Percentiles rank a stretch among this genome's conserved stretches.
phyloP scores from a whole-genome alignment of 1,139 yeast species.

The Geotrichum europaeum region DNA sequence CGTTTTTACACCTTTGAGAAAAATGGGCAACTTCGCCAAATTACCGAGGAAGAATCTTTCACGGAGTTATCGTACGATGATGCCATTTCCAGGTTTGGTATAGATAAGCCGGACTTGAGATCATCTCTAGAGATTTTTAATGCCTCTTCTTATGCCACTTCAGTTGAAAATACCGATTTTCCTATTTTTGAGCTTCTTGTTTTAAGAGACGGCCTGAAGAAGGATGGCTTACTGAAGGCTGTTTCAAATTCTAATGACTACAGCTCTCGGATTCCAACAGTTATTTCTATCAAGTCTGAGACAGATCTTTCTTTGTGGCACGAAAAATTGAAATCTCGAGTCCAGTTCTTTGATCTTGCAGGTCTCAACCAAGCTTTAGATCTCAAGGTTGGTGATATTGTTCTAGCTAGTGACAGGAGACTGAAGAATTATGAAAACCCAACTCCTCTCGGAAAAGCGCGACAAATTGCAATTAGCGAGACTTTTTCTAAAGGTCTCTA shows the following conservation, averaged over 20 bases:
- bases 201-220: conserved; percentile 45
- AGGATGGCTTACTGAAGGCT: conserved; percentile 35
- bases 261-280: conserved; percentile 53
- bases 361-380: conserved; percentile 17
- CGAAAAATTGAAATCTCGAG: conserved; percentile 11
- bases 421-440: conserved; percentile 77
- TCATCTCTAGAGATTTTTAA: conserved; percentile 44
- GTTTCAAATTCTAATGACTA: conserved; percentile 46
- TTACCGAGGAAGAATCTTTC: conserved; percentile 25
- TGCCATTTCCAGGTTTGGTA: conserved; percentile 71
- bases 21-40: conserved; percentile 8
- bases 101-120: conserved; percentile 91
- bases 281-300: conserved; percentile 36
- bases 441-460: conserved; percentile 82
- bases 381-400: conserved; percentile 59
- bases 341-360: conserved; percentile 19
- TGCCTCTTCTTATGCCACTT: conserved; percentile 20
- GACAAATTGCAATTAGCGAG: conserved; percentile 61
- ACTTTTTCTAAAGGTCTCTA: conserved; percentile 18
- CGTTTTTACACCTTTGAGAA: conserved; percentile 33
- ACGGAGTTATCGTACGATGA: conserved; percentile 54
- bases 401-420: conserved; percentile 71
- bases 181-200: conserved; percentile 72
- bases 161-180: conserved; percentile 39
- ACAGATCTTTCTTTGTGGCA: conserved; percentile 11